These are phyloP conservation scores for Zymoseptoria tritici DNA, from an alignment of 2,329 filamentous ascomycete genomes.

Conservation along the genomic window DNA sequence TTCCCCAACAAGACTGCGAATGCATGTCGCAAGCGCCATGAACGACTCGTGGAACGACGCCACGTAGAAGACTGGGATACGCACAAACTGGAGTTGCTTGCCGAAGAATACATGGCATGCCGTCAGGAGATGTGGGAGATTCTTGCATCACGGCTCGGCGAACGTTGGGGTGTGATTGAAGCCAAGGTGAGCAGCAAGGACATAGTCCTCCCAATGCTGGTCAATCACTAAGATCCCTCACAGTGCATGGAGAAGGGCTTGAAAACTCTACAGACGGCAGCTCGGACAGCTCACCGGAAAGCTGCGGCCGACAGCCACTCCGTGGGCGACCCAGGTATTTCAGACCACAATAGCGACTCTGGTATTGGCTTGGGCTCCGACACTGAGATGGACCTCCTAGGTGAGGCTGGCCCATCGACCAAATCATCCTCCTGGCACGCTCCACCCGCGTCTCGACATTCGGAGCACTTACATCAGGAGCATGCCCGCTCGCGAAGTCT, in stretches of 20 bases:
- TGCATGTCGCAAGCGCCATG: conserved; percentile 83
- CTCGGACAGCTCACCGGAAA: conserved; percentile 58
- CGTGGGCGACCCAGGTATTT: conserved; percentile 31
- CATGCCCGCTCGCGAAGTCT: conserved; percentile 27
- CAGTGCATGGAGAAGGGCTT: conserved; percentile 79
- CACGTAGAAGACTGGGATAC: conserved; percentile 73
- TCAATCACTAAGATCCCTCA: conserved; percentile 5
- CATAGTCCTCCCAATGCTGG: conserved; percentile 28
- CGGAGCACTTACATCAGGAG: conserved; percentile 15
- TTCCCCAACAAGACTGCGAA: conserved; percentile 73
- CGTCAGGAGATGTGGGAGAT: conserved; percentile 75
- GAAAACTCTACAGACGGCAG: conserved; percentile 68
- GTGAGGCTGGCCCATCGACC: conserved; percentile 12
- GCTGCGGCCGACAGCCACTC: conserved; percentile 42
- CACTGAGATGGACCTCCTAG: conserved; percentile 35
- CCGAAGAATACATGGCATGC: conserved; percentile 70
- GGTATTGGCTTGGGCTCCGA: conserved; percentile 52
- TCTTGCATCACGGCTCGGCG: conserved; percentile 55
- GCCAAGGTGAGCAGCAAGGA: conserved; percentile 59
- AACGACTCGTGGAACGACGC: conserved; percentile 68
- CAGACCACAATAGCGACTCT: conserved; percentile 55
- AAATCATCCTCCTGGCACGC: conserved; percentile 23
- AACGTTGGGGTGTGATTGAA: conserved; percentile 62
- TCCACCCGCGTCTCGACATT: conserved; percentile 2
- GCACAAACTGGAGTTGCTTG: conserved; percentile 64